Conservation (phyloP, 805 yeast genomes). For the Kregervanrija delftensis region DNA sequence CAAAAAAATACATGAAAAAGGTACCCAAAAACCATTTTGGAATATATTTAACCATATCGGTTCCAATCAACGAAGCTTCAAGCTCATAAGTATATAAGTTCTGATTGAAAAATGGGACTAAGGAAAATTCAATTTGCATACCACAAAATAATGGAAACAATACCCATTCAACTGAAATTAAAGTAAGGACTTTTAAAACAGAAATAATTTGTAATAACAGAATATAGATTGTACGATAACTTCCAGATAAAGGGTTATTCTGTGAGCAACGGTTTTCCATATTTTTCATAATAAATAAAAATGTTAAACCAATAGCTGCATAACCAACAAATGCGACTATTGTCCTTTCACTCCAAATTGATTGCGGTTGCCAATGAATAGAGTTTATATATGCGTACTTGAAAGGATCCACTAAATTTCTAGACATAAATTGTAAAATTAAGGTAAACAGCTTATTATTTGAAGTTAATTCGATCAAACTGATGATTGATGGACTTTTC, state of each 20-base stretch:
- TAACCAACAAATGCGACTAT: constrained; percentile 17
- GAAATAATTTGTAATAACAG: constrained; percentile 48
- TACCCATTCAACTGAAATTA: constrained; percentile 75
- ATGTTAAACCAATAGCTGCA: constrained; percentile 2
- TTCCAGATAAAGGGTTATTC: constrained; percentile 41
- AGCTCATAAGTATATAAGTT: constrained; percentile 10
- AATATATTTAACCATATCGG: background rate
- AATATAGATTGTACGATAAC: constrained; percentile 44
- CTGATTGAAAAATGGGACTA: constrained; percentile 46
- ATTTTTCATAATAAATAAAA: constrained; percentile 15
- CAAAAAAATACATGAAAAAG: constrained; percentile 78
- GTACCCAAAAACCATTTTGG: constrained; percentile 68
- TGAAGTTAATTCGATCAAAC: background rate
- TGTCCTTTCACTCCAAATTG: constrained; percentile 13
- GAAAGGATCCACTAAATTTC: constrained; percentile 7
- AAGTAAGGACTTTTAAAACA: constrained; percentile 65
- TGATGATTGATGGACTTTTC: background rate
- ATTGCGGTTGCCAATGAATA: constrained; percentile 18
- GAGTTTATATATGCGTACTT: constrained; percentile 10
- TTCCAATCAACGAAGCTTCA: constrained; percentile 5
- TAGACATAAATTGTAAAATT: constrained; percentile 1
- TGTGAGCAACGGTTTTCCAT: constrained; percentile 27
- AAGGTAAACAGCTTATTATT: constrained; percentile 3
- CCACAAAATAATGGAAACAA: constrained; percentile 88
- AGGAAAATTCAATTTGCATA: constrained; percentile 58